Conservation (phyloP, 2,329 filamentous ascomycete genomes). For the Penicillium italicum region DNA sequence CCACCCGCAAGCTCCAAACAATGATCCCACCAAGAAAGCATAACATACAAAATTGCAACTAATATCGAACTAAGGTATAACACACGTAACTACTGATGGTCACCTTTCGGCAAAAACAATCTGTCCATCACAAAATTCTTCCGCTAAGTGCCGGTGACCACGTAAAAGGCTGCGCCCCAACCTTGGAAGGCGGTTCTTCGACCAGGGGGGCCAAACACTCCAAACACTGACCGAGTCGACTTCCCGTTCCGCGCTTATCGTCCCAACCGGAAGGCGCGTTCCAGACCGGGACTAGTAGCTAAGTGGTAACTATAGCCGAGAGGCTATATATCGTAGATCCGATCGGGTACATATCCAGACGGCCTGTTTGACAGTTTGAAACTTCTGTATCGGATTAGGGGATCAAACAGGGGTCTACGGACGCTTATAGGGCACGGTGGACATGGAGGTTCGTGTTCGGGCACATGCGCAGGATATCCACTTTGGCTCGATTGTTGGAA, state of each 20-base stretch:
- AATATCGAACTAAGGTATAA: background rate
- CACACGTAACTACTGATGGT: background rate
- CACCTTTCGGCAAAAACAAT: background rate
- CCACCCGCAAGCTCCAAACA: background rate
- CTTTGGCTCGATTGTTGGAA: background rate
- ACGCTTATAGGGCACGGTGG: background rate
- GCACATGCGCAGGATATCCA: background rate
- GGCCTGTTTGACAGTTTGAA: background rate
- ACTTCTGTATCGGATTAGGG: background rate
- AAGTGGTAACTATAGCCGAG: background rate
- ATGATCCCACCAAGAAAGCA: background rate
- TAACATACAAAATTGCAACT: background rate
- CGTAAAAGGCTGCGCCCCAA: too few relatives aligned
- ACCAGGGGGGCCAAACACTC: background rate
- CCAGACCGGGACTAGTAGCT: background rate
- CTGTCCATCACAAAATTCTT: background rate
- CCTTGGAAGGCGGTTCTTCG: background rate
- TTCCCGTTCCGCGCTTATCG: background rate
- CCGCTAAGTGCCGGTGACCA: slow-evolving; percentile 1
- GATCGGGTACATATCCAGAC: slow-evolving; percentile 1
- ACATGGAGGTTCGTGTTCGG: background rate
- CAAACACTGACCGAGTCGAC: background rate
- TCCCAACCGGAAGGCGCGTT: background rate
- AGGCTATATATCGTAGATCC: background rate
- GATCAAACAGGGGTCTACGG: background rate